A percentile compares a stretch with the other conserved stretches of the same genome.
phyloP scores from a whole-genome alignment of 768 basidiomycete species.

The Phaffia tasmanica region DNA sequence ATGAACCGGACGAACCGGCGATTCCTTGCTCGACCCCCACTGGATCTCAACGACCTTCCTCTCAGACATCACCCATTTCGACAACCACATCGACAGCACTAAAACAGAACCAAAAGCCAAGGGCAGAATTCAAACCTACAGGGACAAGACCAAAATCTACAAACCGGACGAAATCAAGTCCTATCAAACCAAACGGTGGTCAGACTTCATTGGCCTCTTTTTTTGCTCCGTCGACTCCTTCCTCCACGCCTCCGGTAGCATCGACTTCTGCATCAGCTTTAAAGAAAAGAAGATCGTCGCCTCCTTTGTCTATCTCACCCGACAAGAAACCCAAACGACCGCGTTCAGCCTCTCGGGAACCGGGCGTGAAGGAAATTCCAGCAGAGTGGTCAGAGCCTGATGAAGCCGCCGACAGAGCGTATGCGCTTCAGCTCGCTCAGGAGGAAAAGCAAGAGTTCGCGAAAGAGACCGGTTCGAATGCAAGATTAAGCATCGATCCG shows the following conservation, averaged over 20 bases:
- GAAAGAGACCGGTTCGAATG: not conserved
- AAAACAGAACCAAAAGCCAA: slow-evolving; percentile 6
- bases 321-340: not conserved
- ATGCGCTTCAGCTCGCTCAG: slow-evolving; percentile 11
- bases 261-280: not conserved
- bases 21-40: too few relatives aligned
- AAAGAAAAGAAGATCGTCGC: not conserved
- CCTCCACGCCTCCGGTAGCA: not conserved
- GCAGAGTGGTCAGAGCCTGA: not conserved
- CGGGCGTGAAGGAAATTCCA: too few relatives aligned
- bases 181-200: not conserved
- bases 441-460: not conserved
- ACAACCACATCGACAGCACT: not conserved
- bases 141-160: not conserved
- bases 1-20: too few relatives aligned
- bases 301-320: too few relatives aligned
- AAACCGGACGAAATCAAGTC: not conserved
- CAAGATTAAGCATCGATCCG: not conserved
- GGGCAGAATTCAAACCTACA: slow-evolving; percentile 8
- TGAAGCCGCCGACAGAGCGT: slow-evolving; percentile 10
- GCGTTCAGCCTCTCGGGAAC: not conserved
- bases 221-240: slow-evolving; percentile 8
- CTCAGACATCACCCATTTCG: too few relatives aligned
- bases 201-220: slow-evolving; percentile 14
- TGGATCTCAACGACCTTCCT: too few relatives aligned